phyloP scores from a whole-genome alignment of 768 basidiomycete species.

The Lactarius vividus region DNA sequence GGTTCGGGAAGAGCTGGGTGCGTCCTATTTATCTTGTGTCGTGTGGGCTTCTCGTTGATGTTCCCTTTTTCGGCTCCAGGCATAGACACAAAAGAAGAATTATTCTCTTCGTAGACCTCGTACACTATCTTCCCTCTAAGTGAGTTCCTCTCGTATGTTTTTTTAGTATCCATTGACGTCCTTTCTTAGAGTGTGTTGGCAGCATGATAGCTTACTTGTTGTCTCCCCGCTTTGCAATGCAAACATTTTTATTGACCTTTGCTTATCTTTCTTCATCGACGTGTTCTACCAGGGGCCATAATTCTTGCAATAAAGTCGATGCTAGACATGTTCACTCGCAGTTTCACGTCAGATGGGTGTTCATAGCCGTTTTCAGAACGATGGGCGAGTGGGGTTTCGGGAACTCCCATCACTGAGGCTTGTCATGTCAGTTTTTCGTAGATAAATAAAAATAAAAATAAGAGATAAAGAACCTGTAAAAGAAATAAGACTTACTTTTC shows the following conservation, averaged over 20 bases:
- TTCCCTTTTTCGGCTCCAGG: conserved; percentile 37
- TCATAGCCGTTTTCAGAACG: too few relatives aligned
- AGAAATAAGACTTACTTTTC: too few relatives aligned
- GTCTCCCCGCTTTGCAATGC: conserved; percentile 11
- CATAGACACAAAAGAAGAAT: conserved; percentile 60
- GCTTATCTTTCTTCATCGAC: background rate
- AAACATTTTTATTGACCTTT: conserved; percentile 17
- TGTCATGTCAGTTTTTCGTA: too few relatives aligned
- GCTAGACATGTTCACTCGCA: background rate
- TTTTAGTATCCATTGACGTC: background rate
- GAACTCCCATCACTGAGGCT: too few relatives aligned
- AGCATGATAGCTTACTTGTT: conserved; percentile 20
- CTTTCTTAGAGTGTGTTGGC: conserved; percentile 15
- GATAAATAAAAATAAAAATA: too few relatives aligned
- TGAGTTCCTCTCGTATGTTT: background rate
- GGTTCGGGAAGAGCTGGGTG: conserved; percentile 90
- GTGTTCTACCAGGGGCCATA: background rate
- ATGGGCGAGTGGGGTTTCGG: too few relatives aligned
- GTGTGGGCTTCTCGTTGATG: background rate
- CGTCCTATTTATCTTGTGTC: conserved; percentile 26
- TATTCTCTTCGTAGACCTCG: conserved; percentile 47
- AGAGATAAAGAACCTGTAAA: too few relatives aligned
- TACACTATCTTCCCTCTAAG: conserved; percentile 19
- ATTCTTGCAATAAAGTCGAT: background rate
- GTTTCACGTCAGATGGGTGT: background rate